Percentiles rank a stretch among this genome's conserved stretches.
phyloP scores from a whole-genome alignment of 2,329 filamentous ascomycete species.

The Trichoderma sp. region DNA sequence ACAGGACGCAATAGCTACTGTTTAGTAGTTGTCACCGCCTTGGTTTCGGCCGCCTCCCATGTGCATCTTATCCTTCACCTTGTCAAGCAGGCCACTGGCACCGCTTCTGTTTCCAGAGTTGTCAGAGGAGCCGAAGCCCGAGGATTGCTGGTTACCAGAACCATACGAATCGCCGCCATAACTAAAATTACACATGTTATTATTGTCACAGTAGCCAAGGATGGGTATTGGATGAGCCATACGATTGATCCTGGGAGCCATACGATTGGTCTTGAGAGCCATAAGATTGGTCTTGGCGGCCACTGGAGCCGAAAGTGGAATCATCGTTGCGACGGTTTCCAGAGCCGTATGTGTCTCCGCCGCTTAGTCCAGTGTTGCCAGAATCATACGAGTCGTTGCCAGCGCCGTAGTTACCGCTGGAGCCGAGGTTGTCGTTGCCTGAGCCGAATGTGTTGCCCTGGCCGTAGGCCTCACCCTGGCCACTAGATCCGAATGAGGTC shows the following conservation, averaged over 20 bases:
- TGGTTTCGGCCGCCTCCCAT: conserved; percentile 51
- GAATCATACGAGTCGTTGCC: conserved; percentile 33
- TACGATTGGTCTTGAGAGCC: conserved; percentile 24
- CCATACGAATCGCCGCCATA: conserved; percentile 28
- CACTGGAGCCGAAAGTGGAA: conserved; percentile 18
- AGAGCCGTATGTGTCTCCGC: conserved; percentile 5
- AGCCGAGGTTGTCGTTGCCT: conserved; percentile 27
- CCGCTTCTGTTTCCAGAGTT: conserved; percentile 16
- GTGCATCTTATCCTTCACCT: conserved; percentile 61
- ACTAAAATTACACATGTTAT: conserved; percentile 29
- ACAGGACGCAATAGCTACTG: conserved; percentile 30
- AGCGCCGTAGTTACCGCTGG: conserved; percentile 26
- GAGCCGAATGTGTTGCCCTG: conserved; percentile 33
- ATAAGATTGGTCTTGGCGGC: conserved; percentile 32
- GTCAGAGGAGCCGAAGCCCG: conserved; percentile 27
- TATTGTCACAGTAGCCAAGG: conserved; percentile 28
- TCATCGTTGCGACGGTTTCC: not conserved
- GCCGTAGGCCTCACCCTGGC: not conserved
- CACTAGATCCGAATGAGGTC: conserved; percentile 3
- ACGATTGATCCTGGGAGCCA: conserved; percentile 31
- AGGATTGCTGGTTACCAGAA: conserved; percentile 18
- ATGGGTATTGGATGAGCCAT: conserved; percentile 31
- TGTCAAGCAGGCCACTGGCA: conserved; percentile 56
- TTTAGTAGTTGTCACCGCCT: conserved; percentile 55
- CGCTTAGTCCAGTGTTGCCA: conserved; percentile 29